These are phyloP conservation scores for Helotiales sp. DNA, from an alignment of 2,329 filamentous ascomycete genomes.

Conservation along the genomic window DNA sequence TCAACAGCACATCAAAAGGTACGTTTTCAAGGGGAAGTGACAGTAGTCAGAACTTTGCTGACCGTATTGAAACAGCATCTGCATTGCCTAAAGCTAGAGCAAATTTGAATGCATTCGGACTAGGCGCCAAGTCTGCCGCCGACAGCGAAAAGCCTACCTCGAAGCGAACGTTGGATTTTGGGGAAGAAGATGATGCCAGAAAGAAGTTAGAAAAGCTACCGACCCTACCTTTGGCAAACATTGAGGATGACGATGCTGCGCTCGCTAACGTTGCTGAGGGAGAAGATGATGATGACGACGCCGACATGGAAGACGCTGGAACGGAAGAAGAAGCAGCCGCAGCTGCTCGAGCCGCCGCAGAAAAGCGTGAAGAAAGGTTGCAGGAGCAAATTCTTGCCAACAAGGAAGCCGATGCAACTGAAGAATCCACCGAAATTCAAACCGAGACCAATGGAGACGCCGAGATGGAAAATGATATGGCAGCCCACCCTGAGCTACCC, in stretches of 20 bases:
- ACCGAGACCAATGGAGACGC: constrained; percentile 46
- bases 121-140: constrained; percentile 67
- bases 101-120: constrained; percentile 84
- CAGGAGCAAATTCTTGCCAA: constrained; percentile 49
- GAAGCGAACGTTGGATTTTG: constrained; percentile 81
- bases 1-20: constrained; percentile 49
- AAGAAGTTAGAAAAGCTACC: constrained; percentile 93
- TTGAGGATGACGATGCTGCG: constrained; percentile 58
- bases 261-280: constrained; percentile 64
- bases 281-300: constrained; percentile 68
- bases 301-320: constrained; percentile 75
- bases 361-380: constrained; percentile 75
- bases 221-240: constrained; percentile 69
- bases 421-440: constrained; percentile 51
- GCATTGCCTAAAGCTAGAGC: constrained; percentile 69
- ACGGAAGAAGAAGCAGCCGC: constrained; percentile 89
- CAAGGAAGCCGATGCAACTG: constrained; percentile 46
- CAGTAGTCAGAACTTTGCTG: constrained; percentile 21
- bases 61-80: constrained; percentile 44
- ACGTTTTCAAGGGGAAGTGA: constrained; percentile 29
- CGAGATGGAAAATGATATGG: constrained; percentile 43
- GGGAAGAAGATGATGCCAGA: constrained; percentile 84
- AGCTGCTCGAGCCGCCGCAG: constrained; percentile 82
- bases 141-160: constrained; percentile 70
- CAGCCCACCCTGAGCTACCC: constrained; percentile 31